phyloP scores from a whole-genome alignment of 768 basidiomycete species.

The Cantharellus anzutake region DNA sequence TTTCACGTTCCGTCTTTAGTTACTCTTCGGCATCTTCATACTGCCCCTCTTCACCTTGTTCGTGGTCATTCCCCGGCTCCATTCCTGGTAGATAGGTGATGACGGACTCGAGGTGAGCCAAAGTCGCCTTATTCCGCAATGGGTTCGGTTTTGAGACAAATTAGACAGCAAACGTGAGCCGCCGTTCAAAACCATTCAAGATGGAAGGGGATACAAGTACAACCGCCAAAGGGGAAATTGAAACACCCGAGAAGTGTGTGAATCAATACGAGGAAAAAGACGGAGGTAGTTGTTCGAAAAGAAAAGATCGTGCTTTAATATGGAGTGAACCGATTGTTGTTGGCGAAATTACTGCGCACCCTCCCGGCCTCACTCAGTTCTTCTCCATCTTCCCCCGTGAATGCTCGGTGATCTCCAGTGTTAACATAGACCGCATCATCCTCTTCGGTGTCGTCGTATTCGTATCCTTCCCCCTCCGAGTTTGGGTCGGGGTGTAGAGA shows the following conservation, averaged over 20 bases:
- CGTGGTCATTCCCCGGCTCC: background rate
- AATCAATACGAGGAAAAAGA: background rate
- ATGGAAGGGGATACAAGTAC: constrained; percentile 10
- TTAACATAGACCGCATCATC: constrained; percentile 16
- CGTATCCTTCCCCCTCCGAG: constrained; percentile 26
- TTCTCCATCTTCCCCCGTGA: constrained; percentile 41
- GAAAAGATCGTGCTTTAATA: constrained; percentile 38
- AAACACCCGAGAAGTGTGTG: constrained; percentile 11
- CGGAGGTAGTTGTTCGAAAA: background rate
- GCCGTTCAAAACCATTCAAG: background rate
- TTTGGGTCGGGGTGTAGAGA: constrained; percentile 60
- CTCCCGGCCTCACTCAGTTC: constrained; percentile 77
- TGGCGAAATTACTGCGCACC: constrained; percentile 81
- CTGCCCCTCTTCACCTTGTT: too few species aligned
- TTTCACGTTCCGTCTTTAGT: too few species aligned
- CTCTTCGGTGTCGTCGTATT: constrained; percentile 39
- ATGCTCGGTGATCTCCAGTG: constrained; percentile 22
- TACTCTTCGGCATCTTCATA: too few species aligned
- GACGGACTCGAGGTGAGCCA: constrained; percentile 68
- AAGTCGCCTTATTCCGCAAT: constrained; percentile 39
- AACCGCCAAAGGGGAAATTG: constrained; percentile 10
- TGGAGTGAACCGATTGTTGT: constrained; percentile 58
- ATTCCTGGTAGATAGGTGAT: constrained; percentile 33
- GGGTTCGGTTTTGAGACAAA: too few species aligned
- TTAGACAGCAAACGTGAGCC: too few species aligned